Evolutionary conservation across 129 eudicot genomes (phyloP).

Genomic region (Calendula officinalis): DNA sequence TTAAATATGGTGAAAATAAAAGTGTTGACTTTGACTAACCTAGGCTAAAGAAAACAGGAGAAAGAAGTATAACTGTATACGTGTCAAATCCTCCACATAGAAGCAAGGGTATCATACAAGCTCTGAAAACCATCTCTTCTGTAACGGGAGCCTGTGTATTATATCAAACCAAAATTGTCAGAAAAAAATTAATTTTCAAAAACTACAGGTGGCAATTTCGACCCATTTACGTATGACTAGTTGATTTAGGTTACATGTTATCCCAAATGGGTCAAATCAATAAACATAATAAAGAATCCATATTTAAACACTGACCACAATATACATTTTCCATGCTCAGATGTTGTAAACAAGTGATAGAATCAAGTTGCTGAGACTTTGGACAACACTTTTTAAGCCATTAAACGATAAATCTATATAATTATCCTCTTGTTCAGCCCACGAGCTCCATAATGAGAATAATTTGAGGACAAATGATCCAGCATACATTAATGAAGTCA

Average conservation of each 20-base stretch:
- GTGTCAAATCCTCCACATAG: slow-evolving; percentile 80
- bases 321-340: slow-evolving; percentile 68
- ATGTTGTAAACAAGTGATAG: slow-evolving; percentile 43
- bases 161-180: background rate
- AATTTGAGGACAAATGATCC: slow-evolving; percentile 64
- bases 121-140: slow-evolving; percentile 93
- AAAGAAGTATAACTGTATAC: slow-evolving; percentile 61
- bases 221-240: too few relatives aligned
- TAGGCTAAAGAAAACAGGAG: slow-evolving; percentile 89
- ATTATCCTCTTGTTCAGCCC: slow-evolving; percentile 36
- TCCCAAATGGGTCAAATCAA: too few relatives aligned
- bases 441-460: slow-evolving; percentile 43
- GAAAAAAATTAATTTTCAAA: background rate
- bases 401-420: slow-evolving; percentile 22
- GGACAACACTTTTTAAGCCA: slow-evolving; percentile 30
- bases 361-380: slow-evolving; percentile 29
- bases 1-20: too few relatives aligned
- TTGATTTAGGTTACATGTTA: too few relatives aligned
- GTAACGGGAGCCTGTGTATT: slow-evolving; percentile 75
- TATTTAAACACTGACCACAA: slow-evolving; percentile 91
- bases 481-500: slow-evolving; percentile 81
- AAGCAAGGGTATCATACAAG: slow-evolving; percentile 93
- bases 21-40: slow-evolving; percentile 38
- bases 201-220: too few relatives aligned
- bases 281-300: background rate